Evolutionary conservation across 768 basidiomycete species (phyloP).

Genomic region (Pleurotus citrinopileatus): DNA sequence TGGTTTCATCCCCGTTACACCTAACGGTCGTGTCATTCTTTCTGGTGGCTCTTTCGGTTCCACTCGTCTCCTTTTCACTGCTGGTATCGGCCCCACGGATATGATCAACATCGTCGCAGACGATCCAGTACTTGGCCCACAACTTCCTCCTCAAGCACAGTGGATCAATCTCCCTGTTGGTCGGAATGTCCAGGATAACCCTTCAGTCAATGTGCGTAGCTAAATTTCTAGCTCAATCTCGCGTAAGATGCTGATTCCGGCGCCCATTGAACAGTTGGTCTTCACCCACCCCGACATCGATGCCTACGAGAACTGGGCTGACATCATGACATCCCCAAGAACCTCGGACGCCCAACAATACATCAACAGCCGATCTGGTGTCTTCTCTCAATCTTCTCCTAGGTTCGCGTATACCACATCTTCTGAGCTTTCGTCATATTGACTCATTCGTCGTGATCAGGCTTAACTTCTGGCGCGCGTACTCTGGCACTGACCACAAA

Average conservation of each 20-base stretch:
- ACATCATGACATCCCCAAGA: constrained; percentile 52
- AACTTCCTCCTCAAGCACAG: constrained; percentile 43
- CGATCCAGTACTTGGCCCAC: constrained; percentile 41
- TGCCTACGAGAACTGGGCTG: constrained; percentile 65
- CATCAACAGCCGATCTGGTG: constrained; percentile 45
- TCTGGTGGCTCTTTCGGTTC: constrained; percentile 57
- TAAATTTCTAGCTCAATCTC: too few relatives aligned
- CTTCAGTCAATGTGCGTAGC: constrained; percentile 53
- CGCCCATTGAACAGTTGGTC: constrained; percentile 51
- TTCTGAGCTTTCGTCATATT: not conserved
- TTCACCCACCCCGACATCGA: constrained; percentile 64
- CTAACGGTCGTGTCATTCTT: constrained; percentile 59
- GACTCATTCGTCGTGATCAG: not conserved
- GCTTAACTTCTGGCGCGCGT: constrained; percentile 64
- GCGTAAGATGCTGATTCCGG: too few relatives aligned
- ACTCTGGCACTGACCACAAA: constrained; percentile 39
- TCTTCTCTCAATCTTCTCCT: constrained; percentile 56
- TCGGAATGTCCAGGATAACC: constrained; percentile 55
- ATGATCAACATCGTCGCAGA: constrained; percentile 49
- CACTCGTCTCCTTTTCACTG: constrained; percentile 55
- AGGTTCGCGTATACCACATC: constrained; percentile 38
- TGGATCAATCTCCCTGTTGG: constrained; percentile 65
- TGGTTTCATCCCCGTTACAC: constrained; percentile 51
- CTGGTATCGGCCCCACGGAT: constrained; percentile 60
- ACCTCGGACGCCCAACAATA: constrained; percentile 57